Percentiles rank a stretch among this genome's conserved stretches.
Evolutionary conservation across 1,284 basidiomycete species (phyloP).

Genomic region (Apiotrichum domesticum): DNA sequence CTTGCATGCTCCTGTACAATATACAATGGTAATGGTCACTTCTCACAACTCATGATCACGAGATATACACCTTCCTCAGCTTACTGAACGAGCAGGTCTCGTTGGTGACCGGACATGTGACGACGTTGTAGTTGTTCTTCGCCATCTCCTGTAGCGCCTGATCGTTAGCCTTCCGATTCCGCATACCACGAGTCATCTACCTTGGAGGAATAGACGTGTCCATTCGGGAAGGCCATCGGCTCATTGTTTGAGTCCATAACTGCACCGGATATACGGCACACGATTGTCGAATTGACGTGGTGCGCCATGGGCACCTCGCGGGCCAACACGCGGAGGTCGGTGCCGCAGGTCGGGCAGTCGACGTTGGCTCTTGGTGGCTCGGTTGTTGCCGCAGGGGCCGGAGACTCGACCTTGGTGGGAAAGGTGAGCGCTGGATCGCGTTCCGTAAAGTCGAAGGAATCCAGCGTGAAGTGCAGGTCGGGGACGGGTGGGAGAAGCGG

Average conservation of each 20-base stretch:
- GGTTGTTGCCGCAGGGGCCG: not conserved
- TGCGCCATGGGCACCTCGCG: conserved; percentile 86
- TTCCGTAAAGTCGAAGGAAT: conserved; percentile 3
- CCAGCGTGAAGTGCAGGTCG: conserved; percentile 5
- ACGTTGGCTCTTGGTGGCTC: conserved; percentile 58
- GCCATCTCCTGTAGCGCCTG: conserved; percentile 82
- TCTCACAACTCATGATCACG: conserved; percentile 2
- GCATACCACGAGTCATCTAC: conserved; percentile 49
- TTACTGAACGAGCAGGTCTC: conserved; percentile 59
- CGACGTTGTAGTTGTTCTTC: conserved; percentile 59
- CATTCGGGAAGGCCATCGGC: conserved; percentile 85
- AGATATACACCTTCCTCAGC: conserved; percentile 73
- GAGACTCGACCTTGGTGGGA: not conserved
- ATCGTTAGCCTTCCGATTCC: not conserved
- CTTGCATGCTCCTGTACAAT: no score
- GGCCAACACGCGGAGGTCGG: conserved; percentile 67
- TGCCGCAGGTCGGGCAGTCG: conserved; percentile 87
- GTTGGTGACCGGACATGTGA: conserved; percentile 74
- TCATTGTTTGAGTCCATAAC: conserved; percentile 93
- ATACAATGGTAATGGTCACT: no score
- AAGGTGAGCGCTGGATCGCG: not conserved
- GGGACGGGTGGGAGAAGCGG: conserved; percentile 10
- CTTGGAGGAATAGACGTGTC: conserved; percentile 85
- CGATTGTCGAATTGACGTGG: conserved; percentile 90
- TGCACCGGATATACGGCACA: conserved; percentile 80